Conservation (phyloP, 805 yeast species). For the Ogataea zsoltii region DNA sequence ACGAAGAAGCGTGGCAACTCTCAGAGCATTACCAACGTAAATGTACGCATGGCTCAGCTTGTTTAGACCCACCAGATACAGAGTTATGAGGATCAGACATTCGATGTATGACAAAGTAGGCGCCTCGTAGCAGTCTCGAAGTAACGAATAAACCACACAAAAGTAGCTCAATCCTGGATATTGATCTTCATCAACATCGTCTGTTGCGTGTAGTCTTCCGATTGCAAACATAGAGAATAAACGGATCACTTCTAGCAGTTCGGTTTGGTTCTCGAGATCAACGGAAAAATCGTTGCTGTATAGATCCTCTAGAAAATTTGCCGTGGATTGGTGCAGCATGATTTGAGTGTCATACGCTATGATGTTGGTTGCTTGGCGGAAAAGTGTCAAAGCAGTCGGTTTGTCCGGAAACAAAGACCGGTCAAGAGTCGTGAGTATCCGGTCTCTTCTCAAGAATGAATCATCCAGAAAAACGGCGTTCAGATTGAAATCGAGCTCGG, state of each 20-base stretch:
- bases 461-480: slow-evolving; percentile 10
- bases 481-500: slow-evolving; percentile 3
- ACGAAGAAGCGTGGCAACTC: not conserved
- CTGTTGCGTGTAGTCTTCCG: slow-evolving; percentile 9
- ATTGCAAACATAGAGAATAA: slow-evolving; percentile 8
- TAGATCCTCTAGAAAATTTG: not conserved
- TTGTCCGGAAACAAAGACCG: not conserved
- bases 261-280: not conserved
- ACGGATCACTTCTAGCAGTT: slow-evolving; percentile 1
- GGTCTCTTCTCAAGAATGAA: slow-evolving; percentile 4
- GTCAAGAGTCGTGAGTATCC: not conserved
- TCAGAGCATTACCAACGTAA: slow-evolving; percentile 7
- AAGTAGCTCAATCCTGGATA: slow-evolving; percentile 11
- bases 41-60: slow-evolving; percentile 8
- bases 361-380: slow-evolving; percentile 6
- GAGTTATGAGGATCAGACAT: slow-evolving; percentile 1
- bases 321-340: slow-evolving; percentile 8
- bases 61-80: slow-evolving; percentile 9
- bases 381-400: not conserved
- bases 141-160: slow-evolving; percentile 1
- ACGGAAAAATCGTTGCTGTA: slow-evolving; percentile 2
- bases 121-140: slow-evolving; percentile 2
- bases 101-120: slow-evolving; percentile 6
- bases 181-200: slow-evolving; percentile 8
- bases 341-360: slow-evolving; percentile 9